Evolutionary conservation across 768 basidiomycete genomes (phyloP), one percentile per base, ranked within the genome.

Genomic region (Lentinula sp.): DNA sequence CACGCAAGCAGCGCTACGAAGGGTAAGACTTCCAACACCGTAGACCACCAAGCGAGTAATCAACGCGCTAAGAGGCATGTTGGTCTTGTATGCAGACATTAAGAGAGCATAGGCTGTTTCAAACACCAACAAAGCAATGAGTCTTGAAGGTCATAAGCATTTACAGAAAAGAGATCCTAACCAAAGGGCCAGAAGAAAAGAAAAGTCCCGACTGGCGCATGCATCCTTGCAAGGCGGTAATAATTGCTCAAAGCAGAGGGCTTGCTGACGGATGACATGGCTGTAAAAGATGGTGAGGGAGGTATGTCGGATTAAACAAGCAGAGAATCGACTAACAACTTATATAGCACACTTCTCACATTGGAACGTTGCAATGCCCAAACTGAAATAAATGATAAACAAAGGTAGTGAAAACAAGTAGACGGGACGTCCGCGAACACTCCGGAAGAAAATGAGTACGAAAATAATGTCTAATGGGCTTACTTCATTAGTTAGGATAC

Each of bases 1-100:
- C 36, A 69, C 62, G 62, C 70, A 70, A 13, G 67, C 70, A 4
- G 70, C 67, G 15, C 65, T 62, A 20, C 67, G 70, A 6, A 70
- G 36, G 8, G 65, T 39, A 9, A 61, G 65, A 12, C 66, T 62
- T 15, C 54, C 62, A 18, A 68, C 57, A 37, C 41, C 53, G 57
- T 57, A 62, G 48, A 50, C 56, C 41, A 61, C 57, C 6, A 64
- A 63, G 9, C 55, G 61, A n/a, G 61, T 66, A 5, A 59, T 28
- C 28, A 67, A 37, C 8, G 45, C 46, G 7, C 43, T 33, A 3
- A 63, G 59, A 9, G 64, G 46, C 12, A 67, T 52, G 10, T 46
- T 54, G 49, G 62, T 18, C 16, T 61, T 42, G 48, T 62, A 65
- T 2, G 65, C 67, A 0, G 67, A 63, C 68, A 69, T 66, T 1